A percentile compares a stretch with the other conserved stretches of the same genome.
Evolutionary conservation across 305 asterid genomes (phyloP).

Genomic region (Rubia balearica): DNA sequence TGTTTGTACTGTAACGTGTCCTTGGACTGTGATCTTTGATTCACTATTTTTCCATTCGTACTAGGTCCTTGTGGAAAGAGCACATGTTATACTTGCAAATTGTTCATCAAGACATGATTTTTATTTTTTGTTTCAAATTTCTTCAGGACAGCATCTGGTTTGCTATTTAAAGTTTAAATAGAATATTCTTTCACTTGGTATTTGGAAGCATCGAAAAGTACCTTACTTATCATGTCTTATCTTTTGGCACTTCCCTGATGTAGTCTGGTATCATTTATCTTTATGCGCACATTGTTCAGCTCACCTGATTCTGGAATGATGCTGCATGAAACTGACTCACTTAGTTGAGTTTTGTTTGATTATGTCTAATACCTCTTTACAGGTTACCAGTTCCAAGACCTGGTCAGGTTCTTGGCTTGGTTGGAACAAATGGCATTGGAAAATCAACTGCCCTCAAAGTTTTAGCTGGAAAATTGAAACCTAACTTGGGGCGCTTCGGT

Average conservation of each 20-base stretch:
- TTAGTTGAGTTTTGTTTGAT: neutral
- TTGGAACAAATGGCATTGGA: conserved; percentile 98
- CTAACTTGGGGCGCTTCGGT: conserved; percentile 84
- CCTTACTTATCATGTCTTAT: neutral
- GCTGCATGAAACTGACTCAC: neutral
- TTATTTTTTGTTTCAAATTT: neutral
- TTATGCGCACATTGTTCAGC: neutral
- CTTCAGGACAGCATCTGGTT: neutral
- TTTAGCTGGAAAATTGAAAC: conserved; percentile 93
- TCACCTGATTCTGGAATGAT: neutral
- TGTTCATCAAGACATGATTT: neutral
- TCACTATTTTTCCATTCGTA: neutral
- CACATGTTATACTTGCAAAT: neutral
- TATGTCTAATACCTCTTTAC: conserved; percentile 12
- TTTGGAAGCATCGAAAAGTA: neutral
- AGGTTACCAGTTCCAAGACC: conserved; percentile 96
- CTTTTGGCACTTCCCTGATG: neutral
- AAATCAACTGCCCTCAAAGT: conserved; percentile 92
- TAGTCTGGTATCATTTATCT: neutral
- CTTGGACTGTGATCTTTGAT: neutral
- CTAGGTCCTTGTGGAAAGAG: neutral
- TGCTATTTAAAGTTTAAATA: neutral
- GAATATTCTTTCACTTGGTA: neutral
- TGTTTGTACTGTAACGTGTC: neutral
- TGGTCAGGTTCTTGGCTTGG: conserved; percentile 98